Evolutionary conservation across 2,329 filamentous ascomycete genomes (phyloP).

Genomic region (Penicillium sp.): DNA sequence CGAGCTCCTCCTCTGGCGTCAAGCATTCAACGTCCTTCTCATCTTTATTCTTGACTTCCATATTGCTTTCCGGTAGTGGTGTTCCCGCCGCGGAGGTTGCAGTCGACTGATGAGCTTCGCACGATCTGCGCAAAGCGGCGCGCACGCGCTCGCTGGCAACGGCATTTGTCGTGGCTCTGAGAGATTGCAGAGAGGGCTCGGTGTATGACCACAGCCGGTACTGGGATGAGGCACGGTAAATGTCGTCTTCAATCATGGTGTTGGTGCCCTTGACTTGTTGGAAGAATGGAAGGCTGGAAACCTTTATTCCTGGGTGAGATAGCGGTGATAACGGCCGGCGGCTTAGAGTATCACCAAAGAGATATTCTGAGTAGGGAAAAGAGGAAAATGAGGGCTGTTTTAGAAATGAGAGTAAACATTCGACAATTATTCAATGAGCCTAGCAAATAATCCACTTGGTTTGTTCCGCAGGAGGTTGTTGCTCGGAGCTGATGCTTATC

Average conservation of each 20-base stretch:
- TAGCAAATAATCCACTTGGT: background rate
- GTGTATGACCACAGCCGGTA: constrained; percentile 93
- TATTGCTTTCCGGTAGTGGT: constrained; percentile 28
- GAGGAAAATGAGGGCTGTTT: background rate
- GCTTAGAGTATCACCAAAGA: no score
- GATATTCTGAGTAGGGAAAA: background rate
- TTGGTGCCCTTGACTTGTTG: background rate
- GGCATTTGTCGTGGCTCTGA: constrained; percentile 75
- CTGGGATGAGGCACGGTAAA: constrained; percentile 87
- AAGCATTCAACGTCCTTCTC: constrained; percentile 67
- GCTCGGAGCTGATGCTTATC: constrained; percentile 1
- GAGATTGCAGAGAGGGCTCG: constrained; percentile 63
- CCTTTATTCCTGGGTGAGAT: background rate
- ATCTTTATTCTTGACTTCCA: constrained; percentile 29
- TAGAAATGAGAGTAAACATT: background rate
- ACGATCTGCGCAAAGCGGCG: constrained; percentile 53
- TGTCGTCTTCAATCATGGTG: constrained; percentile 80
- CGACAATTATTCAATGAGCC: background rate
- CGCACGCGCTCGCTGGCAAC: constrained; percentile 68
- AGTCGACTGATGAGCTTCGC: constrained; percentile 32
- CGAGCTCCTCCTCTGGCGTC: constrained; percentile 76
- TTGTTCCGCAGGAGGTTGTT: background rate
- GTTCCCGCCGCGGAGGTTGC: constrained; percentile 31
- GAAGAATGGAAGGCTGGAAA: background rate
- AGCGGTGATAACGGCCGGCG: no score